phyloP scores from a whole-genome alignment of 306 rosid species.

The Cicer pinnatifidum region DNA sequence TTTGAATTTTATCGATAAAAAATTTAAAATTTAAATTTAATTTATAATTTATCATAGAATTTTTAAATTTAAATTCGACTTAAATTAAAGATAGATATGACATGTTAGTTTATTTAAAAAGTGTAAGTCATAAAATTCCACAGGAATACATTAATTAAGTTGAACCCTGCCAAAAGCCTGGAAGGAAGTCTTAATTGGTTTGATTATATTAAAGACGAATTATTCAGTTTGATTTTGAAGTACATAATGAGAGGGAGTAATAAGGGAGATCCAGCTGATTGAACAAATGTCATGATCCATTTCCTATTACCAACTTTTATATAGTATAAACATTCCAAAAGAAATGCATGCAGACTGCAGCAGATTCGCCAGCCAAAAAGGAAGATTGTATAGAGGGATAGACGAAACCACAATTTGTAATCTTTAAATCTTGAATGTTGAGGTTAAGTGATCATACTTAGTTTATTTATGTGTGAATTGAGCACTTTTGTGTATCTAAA shows the following conservation, averaged over 20 bases:
- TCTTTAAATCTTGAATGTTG: too few relatives aligned
- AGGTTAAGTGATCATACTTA: too few relatives aligned
- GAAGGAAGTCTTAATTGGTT: conserved; percentile 37
- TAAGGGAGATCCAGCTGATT: conserved; percentile 65
- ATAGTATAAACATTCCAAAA: conserved; percentile 61
- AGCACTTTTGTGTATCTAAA: too few relatives aligned
- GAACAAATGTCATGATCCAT: conserved; percentile 72
- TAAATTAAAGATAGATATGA: too few relatives aligned
- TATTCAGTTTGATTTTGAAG: conserved; percentile 33
- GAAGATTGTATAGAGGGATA: conserved; percentile 51
- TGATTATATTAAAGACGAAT: conserved; percentile 32
- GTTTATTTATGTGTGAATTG: too few relatives aligned
- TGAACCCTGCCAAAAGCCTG: conserved; percentile 51
- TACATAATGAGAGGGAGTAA: conserved; percentile 53
- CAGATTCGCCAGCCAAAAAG: conserved; percentile 58
- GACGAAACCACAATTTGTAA: conserved; percentile 55
- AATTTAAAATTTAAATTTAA: too few relatives aligned
- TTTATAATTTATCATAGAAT: too few relatives aligned
- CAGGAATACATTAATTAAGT: conserved; percentile 69
- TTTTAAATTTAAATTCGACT: too few relatives aligned
- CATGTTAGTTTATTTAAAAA: too few relatives aligned
- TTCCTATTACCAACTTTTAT: conserved; percentile 70
- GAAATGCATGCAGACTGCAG: too few relatives aligned
- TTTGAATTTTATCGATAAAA: too few relatives aligned
- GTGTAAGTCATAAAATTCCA: conserved; percentile 51